These are phyloP conservation scores for Inga oerstediana DNA, from an alignment of 306 rosid species.

Conservation along the genomic window DNA sequence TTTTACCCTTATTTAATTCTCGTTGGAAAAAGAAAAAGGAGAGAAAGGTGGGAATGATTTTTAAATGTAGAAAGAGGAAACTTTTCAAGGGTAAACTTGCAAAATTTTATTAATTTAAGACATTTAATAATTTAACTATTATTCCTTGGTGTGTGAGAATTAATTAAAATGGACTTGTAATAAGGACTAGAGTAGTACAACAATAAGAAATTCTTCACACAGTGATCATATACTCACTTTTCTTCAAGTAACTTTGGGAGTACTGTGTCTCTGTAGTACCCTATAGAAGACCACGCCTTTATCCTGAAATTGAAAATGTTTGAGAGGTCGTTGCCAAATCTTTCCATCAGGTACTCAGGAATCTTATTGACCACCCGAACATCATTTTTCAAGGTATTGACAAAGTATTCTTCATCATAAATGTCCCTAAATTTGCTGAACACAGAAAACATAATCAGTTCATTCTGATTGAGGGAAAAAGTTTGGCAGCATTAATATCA, in stretches of 20 bases:
- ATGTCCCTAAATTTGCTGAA: conserved; percentile 93
- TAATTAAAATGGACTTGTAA: too few species aligned
- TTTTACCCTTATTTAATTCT: too few species aligned
- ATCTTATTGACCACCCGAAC: conserved; percentile 79
- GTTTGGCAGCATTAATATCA: conserved; percentile 6
- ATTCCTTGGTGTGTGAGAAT: too few species aligned
- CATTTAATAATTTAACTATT: too few species aligned
- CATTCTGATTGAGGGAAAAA: conserved; percentile 26
- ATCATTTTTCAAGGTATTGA: conserved; percentile 69
- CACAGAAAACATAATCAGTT: conserved; percentile 40
- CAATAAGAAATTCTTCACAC: conserved; percentile 15
- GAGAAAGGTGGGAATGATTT: too few species aligned
- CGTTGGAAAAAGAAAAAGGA: too few species aligned
- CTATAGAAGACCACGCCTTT: conserved; percentile 90
- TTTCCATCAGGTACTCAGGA: conserved; percentile 90
- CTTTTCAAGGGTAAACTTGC: too few species aligned
- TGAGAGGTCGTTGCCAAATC: conserved; percentile 89
- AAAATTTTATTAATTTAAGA: too few species aligned
- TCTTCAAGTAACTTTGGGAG: conserved; percentile 96
- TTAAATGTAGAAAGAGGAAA: too few species aligned
- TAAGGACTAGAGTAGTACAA: too few species aligned
- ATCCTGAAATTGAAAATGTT: conserved; percentile 94
- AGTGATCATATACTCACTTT: conserved; percentile 61
- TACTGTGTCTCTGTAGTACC: conserved; percentile 74
- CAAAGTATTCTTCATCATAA: conserved; percentile 84